Base-by-base conservation (phyloP, 1,284 basidiomycete genomes). In the Pascua guehoae region DNA sequence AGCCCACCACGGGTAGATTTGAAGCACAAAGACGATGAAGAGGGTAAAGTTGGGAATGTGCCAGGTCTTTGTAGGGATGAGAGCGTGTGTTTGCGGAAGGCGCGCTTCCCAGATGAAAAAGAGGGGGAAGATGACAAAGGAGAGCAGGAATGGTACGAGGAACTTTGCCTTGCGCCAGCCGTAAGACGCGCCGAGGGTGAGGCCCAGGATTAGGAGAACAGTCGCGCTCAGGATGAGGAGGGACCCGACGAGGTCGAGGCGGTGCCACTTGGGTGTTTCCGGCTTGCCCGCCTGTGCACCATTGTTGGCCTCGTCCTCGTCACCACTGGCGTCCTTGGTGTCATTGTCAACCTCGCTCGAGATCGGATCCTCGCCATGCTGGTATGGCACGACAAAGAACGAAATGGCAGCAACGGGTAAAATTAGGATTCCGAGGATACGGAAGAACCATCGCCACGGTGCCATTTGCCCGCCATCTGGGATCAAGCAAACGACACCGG, bases 111-210 rank as follows among this genome's bases (percentile, higher is more conserved):
- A 72, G 46, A 70, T 43, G 58, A 70, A 70, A 56, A 66, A 70
- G 42, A 60, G 56, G 36, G 69, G 56, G 44, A 70, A 73, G 50
- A 76, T 51, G 24, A 68, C 58, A 51, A 58, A 67, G 7, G 67
- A 64, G 17, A 76, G 62, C 14, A 77, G 60, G 65, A 77, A 72
- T 11, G 74, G 74, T 0, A 69, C 72, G 56, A 76, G 66, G 70
- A 76, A 76, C 7, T 58, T 51, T 3, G 72, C 61, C n/a, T 54
- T 75, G 49, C 62, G 66, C 61, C 63, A 76, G 5, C 70, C 74
- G 60, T 70, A 65, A 1, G 66, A 63, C 1, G 72, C 70, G 46
- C 72, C 73, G 18, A 72, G 63, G 12, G 74, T 76, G 8, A 76
- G 65, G 44, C 69, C 69, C 49, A 75, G 71, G 53, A 72, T 73